Percentiles rank a stretch among this genome's conserved stretches.
phyloP scores from a whole-genome alignment of 768 basidiomycete genomes.

The Saitozyma sp. region DNA sequence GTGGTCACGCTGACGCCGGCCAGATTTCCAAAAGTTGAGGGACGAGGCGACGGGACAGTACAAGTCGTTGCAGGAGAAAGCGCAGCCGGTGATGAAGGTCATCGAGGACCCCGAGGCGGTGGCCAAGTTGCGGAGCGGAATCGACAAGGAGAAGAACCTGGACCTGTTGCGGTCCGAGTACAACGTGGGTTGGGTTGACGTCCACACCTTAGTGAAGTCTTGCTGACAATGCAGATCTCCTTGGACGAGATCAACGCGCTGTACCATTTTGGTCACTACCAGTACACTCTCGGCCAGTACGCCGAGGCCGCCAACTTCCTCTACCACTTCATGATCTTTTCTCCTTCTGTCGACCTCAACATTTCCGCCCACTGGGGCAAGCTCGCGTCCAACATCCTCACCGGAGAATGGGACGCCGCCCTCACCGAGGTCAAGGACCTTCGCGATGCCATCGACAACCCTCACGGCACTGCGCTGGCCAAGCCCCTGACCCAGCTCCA shows the following conservation, averaged over 20 bases:
- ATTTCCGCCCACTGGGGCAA: constrained; percentile 99
- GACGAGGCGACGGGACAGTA: constrained; percentile 79
- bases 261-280: constrained; percentile 98
- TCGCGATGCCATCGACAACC: constrained; percentile 79
- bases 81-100: constrained; percentile 88
- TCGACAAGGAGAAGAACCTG: constrained; percentile 96
- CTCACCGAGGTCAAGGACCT: constrained; percentile 92
- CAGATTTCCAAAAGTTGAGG: constrained; percentile 83
- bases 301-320: constrained; percentile 94
- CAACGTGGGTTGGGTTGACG: constrained; percentile 59
- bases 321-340: constrained; percentile 97
- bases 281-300: constrained; percentile 98
- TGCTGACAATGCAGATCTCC: constrained; percentile 65
- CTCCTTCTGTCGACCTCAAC: constrained; percentile 87
- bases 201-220: too few species aligned
- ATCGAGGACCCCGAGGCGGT: constrained; percentile 97
- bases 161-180: constrained; percentile 92
- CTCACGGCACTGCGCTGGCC: constrained; percentile 43
- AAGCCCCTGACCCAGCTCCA: constrained; percentile 74
- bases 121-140: constrained; percentile 71
- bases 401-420: constrained; percentile 92
- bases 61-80: constrained; percentile 81
- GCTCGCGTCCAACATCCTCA: constrained; percentile 92
- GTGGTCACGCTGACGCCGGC: neutral
- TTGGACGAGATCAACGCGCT: constrained; percentile 92